Percentiles rank a stretch among this genome's conserved stretches.
These are phyloP conservation scores for Paracoccidioides brasiliensis DNA, from an alignment of 2,329 filamentous ascomycete genomes.

Conservation along the genomic window DNA sequence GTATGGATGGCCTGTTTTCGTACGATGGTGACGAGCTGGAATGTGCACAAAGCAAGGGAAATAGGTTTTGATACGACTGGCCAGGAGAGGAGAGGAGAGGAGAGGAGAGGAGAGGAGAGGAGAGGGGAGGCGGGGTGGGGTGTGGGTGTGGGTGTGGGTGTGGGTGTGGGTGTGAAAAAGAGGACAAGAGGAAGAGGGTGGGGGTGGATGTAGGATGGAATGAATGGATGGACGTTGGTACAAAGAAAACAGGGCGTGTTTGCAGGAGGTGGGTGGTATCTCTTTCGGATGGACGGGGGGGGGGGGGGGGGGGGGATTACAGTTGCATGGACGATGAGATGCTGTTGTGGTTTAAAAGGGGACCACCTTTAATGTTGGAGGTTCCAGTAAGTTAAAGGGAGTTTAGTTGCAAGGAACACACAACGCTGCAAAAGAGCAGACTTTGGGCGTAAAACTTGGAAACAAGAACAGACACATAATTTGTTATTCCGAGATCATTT, in stretches of 20 bases:
- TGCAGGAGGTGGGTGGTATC: background rate
- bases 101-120: no score
- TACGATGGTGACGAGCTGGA: no score
- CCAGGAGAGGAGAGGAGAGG: no score
- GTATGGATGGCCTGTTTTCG: no score
- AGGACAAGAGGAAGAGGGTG: background rate
- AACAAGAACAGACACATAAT: no score
- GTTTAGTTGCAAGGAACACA: background rate
- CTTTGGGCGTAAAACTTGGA: no score
- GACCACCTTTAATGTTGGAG: no score
- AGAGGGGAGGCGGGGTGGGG: no score
- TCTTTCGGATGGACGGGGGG: background rate
- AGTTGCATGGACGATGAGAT: background rate
- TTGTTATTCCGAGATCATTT: no score
- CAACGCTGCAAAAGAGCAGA: no score
- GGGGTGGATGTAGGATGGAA: background rate
- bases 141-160: background rate
- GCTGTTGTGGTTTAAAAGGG: background rate
- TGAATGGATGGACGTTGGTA: background rate
- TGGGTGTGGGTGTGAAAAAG: background rate
- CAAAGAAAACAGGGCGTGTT: background rate
- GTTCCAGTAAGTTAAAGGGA: background rate
- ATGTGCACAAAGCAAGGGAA: no score
- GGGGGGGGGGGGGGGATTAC: background rate
- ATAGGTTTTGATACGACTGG: no score